Percentiles rank a stretch among this genome's conserved stretches.
Evolutionary conservation across 2,329 filamentous ascomycete genomes (phyloP).

Genomic region (Exophiala oligosperma): DNA sequence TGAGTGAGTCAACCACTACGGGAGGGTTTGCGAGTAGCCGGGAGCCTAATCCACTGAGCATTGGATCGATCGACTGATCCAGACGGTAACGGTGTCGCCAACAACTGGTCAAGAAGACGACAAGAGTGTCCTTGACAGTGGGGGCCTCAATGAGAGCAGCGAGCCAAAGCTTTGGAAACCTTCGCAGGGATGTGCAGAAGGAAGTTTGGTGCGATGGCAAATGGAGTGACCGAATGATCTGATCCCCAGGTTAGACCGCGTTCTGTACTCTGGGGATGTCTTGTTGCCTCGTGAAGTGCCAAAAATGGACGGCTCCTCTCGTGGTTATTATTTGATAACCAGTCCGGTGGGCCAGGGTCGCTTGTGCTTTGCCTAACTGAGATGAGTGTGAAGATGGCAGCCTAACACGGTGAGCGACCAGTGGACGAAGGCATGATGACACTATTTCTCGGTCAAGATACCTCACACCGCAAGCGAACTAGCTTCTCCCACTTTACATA

Average conservation of each 20-base stretch:
- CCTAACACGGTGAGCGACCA: conserved; percentile 11
- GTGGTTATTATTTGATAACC: conserved; percentile 1
- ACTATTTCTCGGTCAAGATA: not conserved
- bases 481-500: not conserved
- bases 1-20: not conserved
- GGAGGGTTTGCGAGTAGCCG: conserved; percentile 1
- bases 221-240: not conserved
- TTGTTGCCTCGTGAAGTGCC: not conserved
- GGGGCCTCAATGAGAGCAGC: not conserved
- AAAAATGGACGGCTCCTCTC: conserved; percentile 1
- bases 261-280: conserved; percentile 4
- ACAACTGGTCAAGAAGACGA: conserved; percentile 2
- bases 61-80: conserved; percentile 15
- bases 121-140: conserved; percentile 3
- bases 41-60: not conserved
- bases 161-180: conserved; percentile 16
- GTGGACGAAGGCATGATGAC: not conserved
- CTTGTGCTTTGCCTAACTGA: conserved; percentile 5
- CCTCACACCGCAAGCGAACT: not conserved
- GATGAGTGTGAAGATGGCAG: conserved; percentile 13
- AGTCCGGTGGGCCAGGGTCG: conserved; percentile 11
- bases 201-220: conserved; percentile 2
- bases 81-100: conserved; percentile 5
- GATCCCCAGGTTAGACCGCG: conserved; percentile 8
- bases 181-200: conserved; percentile 2